Evolutionary conservation across 176 grass and related monocot species (phyloP), one percentile per base, ranked within the genome.

Genomic region (Pontederia crassipes): DNA sequence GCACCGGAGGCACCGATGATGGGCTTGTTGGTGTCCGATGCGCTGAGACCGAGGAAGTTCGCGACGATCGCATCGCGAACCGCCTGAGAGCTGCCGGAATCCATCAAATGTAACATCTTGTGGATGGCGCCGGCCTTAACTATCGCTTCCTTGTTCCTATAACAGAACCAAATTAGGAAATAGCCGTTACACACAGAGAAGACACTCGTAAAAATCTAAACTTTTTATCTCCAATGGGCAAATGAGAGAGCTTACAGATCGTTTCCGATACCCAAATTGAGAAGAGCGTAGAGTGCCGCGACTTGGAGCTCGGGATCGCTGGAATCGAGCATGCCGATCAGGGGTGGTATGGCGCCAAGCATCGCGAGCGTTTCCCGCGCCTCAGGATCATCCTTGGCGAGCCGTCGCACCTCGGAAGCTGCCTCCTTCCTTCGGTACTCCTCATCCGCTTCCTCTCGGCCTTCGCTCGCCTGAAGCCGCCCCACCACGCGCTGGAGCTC

Each of bases 1-100:
- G 83, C 84, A 48, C 84, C 84, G 10, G 87, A 91, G 24, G 81
- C 74, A 35, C 92, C 83, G 67, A 91, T 88, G 40, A 97, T 75
- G 55, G 77, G 69, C 66, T 97, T 91, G 62, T 97, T 97, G 6
- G 79, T 65, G 59, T 91, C 92, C 11, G 91, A 71, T 28, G 92
- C 92, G 73, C 92, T 91, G 24, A 97, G 82, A 59, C 92, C 77
- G 52, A 97, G 74, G 78, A 97, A 91, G 70, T 97, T 97, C 32
- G 87, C 87, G 56, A 91, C 81, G 13, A 85, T 78, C 46, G 81
- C 79, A 70, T 71, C 84, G 46, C 73, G 80, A 27, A 88, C 18
- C 2, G 50, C n/a, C n/a, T 40, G 50, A 9, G 73, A 65, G 17
- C 58, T 13, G 5, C 59, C 49, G 1, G 73, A 62, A 52, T 40